Conservation (phyloP, 192 early-diverging fungal genomes). For the Backusella luteola region DNA sequence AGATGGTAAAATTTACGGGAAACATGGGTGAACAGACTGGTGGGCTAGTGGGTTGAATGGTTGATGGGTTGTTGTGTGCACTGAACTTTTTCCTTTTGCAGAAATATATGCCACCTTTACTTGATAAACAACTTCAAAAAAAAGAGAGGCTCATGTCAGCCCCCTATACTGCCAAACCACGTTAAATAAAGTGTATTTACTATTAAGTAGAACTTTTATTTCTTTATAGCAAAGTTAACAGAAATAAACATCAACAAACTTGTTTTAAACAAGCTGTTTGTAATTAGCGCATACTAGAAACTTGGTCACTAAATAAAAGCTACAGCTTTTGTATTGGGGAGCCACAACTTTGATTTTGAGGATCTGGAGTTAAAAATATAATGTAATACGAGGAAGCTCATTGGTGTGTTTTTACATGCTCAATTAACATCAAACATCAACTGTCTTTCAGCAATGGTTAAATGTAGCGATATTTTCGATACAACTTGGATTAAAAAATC, state of each 20-base stretch:
- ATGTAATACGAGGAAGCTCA: neutral
- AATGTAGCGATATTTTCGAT: neutral
- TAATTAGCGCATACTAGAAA: neutral
- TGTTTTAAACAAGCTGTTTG: neutral
- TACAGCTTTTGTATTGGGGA: neutral
- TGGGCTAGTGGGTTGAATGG: neutral
- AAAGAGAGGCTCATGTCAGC: neutral
- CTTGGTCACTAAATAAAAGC: neutral
- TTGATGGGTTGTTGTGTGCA: neutral
- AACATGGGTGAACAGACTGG: neutral
- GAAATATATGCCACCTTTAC: neutral
- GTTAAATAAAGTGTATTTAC: neutral
- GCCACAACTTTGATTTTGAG: neutral
- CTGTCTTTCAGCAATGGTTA: neutral
- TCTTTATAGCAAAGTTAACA: neutral
- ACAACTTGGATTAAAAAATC: neutral
- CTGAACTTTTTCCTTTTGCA: neutral
- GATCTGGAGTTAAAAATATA: neutral
- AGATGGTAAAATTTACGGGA: neutral
- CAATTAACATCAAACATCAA: neutral
- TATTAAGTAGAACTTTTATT: neutral
- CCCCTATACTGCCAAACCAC: too few relatives aligned
- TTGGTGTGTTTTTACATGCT: neutral
- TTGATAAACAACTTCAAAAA: neutral
- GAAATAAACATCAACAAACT: neutral